Conservation (phyloP, 2,329 filamentous ascomycete species). For the Bertia moriformis region DNA sequence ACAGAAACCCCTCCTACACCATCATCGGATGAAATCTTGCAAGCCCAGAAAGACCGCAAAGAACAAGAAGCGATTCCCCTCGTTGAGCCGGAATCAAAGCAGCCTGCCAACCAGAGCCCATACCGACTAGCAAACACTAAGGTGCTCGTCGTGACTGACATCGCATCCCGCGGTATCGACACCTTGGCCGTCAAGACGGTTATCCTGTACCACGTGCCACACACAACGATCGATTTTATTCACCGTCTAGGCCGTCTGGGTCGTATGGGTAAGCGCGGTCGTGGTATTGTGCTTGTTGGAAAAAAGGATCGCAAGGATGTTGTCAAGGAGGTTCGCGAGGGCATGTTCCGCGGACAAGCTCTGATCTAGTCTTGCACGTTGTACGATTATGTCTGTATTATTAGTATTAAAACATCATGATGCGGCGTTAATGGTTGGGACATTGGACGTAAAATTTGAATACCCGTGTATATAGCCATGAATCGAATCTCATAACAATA, state of each 20-base stretch:
- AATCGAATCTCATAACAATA: too few relatives aligned
- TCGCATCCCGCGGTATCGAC: constrained; percentile 86
- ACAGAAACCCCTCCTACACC: constrained; percentile 25
- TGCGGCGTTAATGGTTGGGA: too few relatives aligned
- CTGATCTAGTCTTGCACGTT: constrained; percentile 39
- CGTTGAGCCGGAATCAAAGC: constrained; percentile 7
- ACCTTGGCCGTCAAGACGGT: constrained; percentile 83
- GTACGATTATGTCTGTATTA: background rate
- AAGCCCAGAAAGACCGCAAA: background rate
- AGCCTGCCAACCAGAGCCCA: constrained; percentile 12
- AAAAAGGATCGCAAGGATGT: constrained; percentile 81
- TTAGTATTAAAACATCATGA: too few relatives aligned
- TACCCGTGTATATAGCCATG: too few relatives aligned
- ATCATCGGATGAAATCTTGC: constrained; percentile 16
- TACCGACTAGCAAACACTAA: constrained; percentile 62
- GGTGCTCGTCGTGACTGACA: constrained; percentile 84
- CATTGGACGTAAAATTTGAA: too few relatives aligned
- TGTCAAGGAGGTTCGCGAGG: constrained; percentile 80
- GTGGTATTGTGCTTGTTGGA: constrained; percentile 80
- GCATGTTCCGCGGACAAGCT: constrained; percentile 70
- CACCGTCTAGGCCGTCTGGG: constrained; percentile 85
- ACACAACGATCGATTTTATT: constrained; percentile 95
- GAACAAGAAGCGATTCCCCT: background rate
- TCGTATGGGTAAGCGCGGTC: constrained; percentile 77
- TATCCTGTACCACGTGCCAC: constrained; percentile 91